phyloP scores from a whole-genome alignment of 805 yeast species.

The Cephaloascus albidus region DNA sequence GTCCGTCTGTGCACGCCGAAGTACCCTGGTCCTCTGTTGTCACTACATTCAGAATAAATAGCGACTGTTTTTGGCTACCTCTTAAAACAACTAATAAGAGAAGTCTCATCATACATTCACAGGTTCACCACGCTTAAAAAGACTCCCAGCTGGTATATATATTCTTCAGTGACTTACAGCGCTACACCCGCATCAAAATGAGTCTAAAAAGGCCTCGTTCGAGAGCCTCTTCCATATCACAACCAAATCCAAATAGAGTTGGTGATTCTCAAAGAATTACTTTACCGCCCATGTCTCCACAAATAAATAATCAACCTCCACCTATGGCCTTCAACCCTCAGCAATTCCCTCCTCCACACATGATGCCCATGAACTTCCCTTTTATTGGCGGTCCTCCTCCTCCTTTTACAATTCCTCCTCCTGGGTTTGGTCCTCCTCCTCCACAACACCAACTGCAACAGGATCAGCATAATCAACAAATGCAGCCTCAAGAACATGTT shows the following conservation, averaged over 20 bases:
- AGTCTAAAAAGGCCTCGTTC: neutral
- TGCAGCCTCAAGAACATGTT: neutral
- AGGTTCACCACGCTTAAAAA: too few species aligned
- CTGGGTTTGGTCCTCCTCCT: neutral
- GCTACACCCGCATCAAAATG: too few species aligned
- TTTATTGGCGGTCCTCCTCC: neutral
- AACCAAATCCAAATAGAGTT: neutral
- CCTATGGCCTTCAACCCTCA: neutral
- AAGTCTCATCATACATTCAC: too few species aligned
- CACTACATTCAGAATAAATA: too few species aligned
- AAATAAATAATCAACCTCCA: neutral
- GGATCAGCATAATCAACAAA: neutral
- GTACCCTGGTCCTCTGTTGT: too few species aligned
- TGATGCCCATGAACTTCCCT: neutral
- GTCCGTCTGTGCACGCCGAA: too few species aligned
- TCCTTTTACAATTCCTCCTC: neutral
- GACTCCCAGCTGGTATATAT: too few species aligned
- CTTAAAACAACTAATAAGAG: too few species aligned
- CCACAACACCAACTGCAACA: neutral
- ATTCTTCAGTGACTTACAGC: too few species aligned
- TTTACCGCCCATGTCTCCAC: neutral
- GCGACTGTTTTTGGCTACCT: too few species aligned
- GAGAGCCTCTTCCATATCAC: neutral
- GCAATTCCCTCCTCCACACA: neutral
- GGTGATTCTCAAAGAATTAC: neutral